phyloP scores from a whole-genome alignment of 495 filamentous ascomycete genomes.

The Arthonia radiata region DNA sequence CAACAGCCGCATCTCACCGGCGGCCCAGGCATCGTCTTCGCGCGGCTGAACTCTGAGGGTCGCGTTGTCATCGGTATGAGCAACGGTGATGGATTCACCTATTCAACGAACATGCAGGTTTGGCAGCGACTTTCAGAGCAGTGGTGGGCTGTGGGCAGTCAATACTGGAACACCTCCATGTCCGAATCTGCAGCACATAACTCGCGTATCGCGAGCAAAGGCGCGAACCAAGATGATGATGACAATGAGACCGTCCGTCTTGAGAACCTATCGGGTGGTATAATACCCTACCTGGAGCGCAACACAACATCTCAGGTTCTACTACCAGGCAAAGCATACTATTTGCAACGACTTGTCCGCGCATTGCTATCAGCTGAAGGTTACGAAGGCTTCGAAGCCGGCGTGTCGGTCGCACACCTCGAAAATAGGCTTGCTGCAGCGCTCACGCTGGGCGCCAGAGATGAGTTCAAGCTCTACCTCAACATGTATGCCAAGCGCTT shows the following conservation, averaged over 20 bases:
- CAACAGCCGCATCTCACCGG: conserved; percentile 41
- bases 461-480: conserved; percentile 76
- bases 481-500: conserved; percentile 93
- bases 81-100: conserved; percentile 83
- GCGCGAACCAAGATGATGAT: conserved; percentile 17
- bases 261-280: conserved; percentile 60
- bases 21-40: conserved; percentile 63
- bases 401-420: conserved; percentile 77
- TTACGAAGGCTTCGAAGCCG: conserved; percentile 75
- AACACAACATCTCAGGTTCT: conserved; percentile 83
- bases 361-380: conserved; percentile 61
- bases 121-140: conserved; percentile 88
- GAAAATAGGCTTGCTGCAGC: conserved; percentile 89
- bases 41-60: conserved; percentile 69
- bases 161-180: conserved; percentile 93
- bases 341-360: conserved; percentile 75
- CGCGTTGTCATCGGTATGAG: conserved; percentile 61
- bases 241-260: conserved; percentile 24
- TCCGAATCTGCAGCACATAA: no score
- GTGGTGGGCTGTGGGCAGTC: conserved; percentile 95
- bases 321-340: conserved; percentile 72
- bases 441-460: conserved; percentile 54
- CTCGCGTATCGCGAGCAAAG: no score
- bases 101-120: conserved; percentile 54
- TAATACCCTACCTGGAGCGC: conserved; percentile 78